Evolutionary conservation across 2,329 filamentous ascomycete genomes (phyloP).

Genomic region (Exophiala alcalophila): DNA sequence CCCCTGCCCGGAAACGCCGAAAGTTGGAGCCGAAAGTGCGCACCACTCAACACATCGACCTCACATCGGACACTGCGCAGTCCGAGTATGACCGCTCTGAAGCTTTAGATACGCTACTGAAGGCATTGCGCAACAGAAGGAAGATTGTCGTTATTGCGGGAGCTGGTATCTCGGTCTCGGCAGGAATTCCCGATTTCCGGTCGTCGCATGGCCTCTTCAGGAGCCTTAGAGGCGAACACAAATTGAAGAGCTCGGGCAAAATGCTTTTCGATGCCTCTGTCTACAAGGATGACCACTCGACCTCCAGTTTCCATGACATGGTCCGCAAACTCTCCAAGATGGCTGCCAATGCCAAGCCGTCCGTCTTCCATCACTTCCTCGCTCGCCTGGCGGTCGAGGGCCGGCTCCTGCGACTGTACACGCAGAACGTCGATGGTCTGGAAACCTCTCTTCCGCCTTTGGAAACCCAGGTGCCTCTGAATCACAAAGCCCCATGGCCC

Average conservation of each 20-base stretch:
- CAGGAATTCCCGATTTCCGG: conserved; percentile 95
- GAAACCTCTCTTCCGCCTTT: conserved; percentile 81
- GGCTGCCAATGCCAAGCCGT: conserved; percentile 74
- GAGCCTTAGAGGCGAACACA: conserved; percentile 79
- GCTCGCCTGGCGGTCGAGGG: conserved; percentile 85
- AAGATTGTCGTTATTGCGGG: conserved; percentile 97
- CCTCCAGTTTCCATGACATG: conserved; percentile 92
- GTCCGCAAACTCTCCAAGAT: conserved; percentile 81
- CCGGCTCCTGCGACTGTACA: conserved; percentile 84
- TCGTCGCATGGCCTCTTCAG: conserved; percentile 88
- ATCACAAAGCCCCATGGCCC: conserved; percentile 85
- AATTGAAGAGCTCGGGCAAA: conserved; percentile 89
- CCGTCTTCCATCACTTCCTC: conserved; percentile 87
- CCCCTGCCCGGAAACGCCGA: conserved; percentile 73
- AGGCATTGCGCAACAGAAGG: conserved; percentile 78
- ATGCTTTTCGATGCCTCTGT: conserved; percentile 96
- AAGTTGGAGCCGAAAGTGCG: conserved; percentile 64
- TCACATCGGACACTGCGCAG: conserved; percentile 44
- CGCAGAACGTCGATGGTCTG: conserved; percentile 94
- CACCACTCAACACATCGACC: conserved; percentile 77
- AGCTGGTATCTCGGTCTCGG: conserved; percentile 93
- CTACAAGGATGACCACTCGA: conserved; percentile 86
- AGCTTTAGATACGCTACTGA: conserved; percentile 67
- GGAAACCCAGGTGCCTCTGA: conserved; percentile 75
- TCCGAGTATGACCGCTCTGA: conserved; percentile 52